Evolutionary conservation across 805 yeast genomes (phyloP), one percentile per base, ranked within the genome.

Genomic region (Zygosaccharomyces pseudorouxii): DNA sequence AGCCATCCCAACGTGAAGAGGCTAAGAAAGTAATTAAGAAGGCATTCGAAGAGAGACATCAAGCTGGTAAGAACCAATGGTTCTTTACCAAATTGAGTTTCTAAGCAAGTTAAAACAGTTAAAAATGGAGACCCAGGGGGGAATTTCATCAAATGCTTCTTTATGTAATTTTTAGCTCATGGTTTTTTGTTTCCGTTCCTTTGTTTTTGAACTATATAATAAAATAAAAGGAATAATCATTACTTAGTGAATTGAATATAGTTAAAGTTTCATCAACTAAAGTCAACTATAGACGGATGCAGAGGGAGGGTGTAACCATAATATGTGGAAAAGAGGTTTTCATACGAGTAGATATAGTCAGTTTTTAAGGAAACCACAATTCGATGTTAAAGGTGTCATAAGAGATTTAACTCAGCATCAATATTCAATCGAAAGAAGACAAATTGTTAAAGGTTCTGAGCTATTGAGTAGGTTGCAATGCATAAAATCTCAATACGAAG

Each of bases 41-140:
- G 84, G 96, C 96, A 74, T 92, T 93, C 72, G 99, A 93, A 81
- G 96, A 92, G 81, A 89, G 89, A 84, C 96, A 92, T 83, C 95
- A 87, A 77, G 89, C 97, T 73, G 99, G 99, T 76, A 89, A 93
- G 86, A 92, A 92, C 90, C 90, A 89, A 81, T 93, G 99, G 99
- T 93, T 93, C 84, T 93, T 93, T 90, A 84, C 96, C 77, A 93
- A 93, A 81, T 85, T 88, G 74, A 83, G 85, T 79, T 88, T 88
- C 80, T 88, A 86, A 82, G 59, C 56, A 50, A 47, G 36, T 35
- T 22, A 23, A 47, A 33, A 35, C 37, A 44, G 45, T 47, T 48
- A 46, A 38, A 49, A 49, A 38, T 37, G 47, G 43, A 46, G 40
- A 38, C 39, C 45, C 49, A 47, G 47, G 40, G 47, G 48, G 52